Evolutionary conservation across 805 yeast genomes (phyloP).

Genomic region (Hanseniaspora occidentalis): DNA sequence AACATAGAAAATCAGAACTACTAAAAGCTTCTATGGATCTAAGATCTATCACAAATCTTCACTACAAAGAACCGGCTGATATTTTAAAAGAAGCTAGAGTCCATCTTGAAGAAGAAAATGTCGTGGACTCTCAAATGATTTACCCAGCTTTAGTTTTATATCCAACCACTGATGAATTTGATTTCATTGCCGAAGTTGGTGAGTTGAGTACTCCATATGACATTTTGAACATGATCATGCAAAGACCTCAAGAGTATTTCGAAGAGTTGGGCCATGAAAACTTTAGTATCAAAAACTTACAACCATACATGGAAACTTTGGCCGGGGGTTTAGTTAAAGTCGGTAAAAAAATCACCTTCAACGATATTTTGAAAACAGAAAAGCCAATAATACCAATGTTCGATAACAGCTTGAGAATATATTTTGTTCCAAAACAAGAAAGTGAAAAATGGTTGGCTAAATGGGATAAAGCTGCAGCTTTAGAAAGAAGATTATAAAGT

Average conservation of each 20-base stretch:
- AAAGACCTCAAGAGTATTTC: slow-evolving; percentile 62
- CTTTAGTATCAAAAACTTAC: slow-evolving; percentile 46
- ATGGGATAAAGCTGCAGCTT: slow-evolving; percentile 53
- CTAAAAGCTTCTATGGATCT: slow-evolving; percentile 48
- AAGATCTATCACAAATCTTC: slow-evolving; percentile 41
- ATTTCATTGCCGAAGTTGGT: slow-evolving; percentile 61
- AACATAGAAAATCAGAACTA: slow-evolving; percentile 23
- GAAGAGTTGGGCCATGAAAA: slow-evolving; percentile 37
- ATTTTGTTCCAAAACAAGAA: slow-evolving; percentile 65
- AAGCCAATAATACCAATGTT: slow-evolving; percentile 63
- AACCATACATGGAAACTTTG: slow-evolving; percentile 70
- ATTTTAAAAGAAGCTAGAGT: slow-evolving; percentile 40
- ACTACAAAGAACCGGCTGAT: slow-evolving; percentile 43
- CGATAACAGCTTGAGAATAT: slow-evolving; percentile 59
- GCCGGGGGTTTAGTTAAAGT: slow-evolving; percentile 77
- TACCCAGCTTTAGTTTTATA: slow-evolving; percentile 72
- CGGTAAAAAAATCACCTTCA: slow-evolving; percentile 62
- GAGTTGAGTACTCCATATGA: slow-evolving; percentile 61
- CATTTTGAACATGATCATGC: slow-evolving; percentile 43
- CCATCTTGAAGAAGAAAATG: slow-evolving; percentile 49
- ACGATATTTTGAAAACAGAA: slow-evolving; percentile 48
- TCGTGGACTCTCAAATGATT: slow-evolving; percentile 65
- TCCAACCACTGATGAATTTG: slow-evolving; percentile 77
- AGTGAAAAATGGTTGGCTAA: slow-evolving; percentile 49
- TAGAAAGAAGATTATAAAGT: slow-evolving; percentile 31